Percentiles rank a stretch among this genome's conserved stretches.
Evolutionary conservation across 1,284 basidiomycete genomes (phyloP).

Genomic region (Cutaneotrichosporon sp.): DNA sequence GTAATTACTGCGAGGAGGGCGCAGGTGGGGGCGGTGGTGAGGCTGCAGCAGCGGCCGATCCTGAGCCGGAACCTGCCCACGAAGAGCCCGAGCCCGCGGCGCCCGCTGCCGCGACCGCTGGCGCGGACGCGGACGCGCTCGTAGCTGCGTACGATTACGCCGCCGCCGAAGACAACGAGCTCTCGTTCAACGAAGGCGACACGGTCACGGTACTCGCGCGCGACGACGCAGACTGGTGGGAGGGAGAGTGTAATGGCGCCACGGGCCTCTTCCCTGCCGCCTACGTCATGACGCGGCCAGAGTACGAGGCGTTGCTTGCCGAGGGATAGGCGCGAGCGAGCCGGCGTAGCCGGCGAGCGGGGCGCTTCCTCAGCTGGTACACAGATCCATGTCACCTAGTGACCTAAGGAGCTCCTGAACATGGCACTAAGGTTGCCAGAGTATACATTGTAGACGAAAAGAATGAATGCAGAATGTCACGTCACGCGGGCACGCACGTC

Average conservation of each 20-base stretch:
- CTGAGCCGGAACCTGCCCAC: conserved; percentile 46
- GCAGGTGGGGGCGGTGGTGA: neutral
- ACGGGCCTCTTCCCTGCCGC: conserved; percentile 70
- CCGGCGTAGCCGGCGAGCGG: too few species aligned
- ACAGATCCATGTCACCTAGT: too few species aligned
- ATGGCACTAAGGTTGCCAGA: too few species aligned
- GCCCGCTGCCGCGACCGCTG: conserved; percentile 31
- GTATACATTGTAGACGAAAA: too few species aligned
- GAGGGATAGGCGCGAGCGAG: too few species aligned
- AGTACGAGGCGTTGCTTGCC: conserved; percentile 15
- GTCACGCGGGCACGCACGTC: too few species aligned
- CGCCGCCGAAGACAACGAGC: conserved; percentile 80
- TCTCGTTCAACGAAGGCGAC: conserved; percentile 77
- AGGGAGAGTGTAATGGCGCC: conserved; percentile 63
- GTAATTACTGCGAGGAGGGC: conserved; percentile 72
- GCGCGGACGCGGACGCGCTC: conserved; percentile 18
- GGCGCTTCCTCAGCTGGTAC: too few species aligned
- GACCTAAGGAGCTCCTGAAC: too few species aligned
- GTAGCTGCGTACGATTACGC: conserved; percentile 56
- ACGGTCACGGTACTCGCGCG: conserved; percentile 56
- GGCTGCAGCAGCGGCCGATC: conserved; percentile 10
- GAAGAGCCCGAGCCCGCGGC: conserved; percentile 38
- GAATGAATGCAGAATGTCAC: too few species aligned
- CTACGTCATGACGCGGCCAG: conserved; percentile 22
- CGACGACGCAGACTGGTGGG: conserved; percentile 78